These are phyloP conservation scores for Pseudodiploospora longispora DNA, from an alignment of 2,329 filamentous ascomycete species.

Conservation along the genomic window DNA sequence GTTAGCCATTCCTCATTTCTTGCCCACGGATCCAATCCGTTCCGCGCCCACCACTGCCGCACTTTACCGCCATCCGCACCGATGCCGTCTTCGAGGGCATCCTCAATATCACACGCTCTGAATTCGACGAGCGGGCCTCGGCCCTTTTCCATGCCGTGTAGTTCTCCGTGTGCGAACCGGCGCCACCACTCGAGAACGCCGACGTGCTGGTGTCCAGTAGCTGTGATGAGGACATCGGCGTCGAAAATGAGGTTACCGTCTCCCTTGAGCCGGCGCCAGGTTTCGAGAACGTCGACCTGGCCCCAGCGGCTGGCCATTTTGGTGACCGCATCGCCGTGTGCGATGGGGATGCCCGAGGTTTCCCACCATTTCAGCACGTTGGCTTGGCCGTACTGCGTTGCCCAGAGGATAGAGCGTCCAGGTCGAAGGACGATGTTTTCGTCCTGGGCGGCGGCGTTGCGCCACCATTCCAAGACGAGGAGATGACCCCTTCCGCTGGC, in stretches of 20 bases:
- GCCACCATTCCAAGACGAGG: conserved; percentile 91
- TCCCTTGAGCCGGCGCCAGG: conserved; percentile 68
- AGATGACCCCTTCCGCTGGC: conserved; percentile 79
- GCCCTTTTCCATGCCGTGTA: conserved; percentile 42
- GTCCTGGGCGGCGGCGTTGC: conserved; percentile 55
- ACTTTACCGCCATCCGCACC: conserved; percentile 61
- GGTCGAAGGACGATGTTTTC: conserved; percentile 60
- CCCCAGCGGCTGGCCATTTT: conserved; percentile 80
- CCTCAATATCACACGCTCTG: conserved; percentile 91
- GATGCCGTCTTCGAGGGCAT: conserved; percentile 83
- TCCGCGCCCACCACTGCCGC: conserved; percentile 78
- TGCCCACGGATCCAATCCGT: conserved; percentile 72
- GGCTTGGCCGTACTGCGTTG: conserved; percentile 72
- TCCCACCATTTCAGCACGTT: conserved; percentile 85
- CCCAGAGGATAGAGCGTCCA: conserved; percentile 75
- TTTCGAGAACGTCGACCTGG: conserved; percentile 73
- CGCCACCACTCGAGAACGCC: conserved; percentile 92
- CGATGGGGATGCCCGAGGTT: conserved; percentile 67
- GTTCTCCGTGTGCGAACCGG: conserved; percentile 50
- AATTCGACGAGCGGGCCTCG: conserved; percentile 70
- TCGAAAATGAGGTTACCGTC: conserved; percentile 64
- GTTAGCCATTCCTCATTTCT: conserved; percentile 88
- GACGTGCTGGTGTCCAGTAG: conserved; percentile 80
- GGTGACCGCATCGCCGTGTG: conserved; percentile 72
- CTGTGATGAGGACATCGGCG: conserved; percentile 73